Evolutionary conservation across 2,329 filamentous ascomycete species (phyloP).

Genomic region (Ustulina deusta): DNA sequence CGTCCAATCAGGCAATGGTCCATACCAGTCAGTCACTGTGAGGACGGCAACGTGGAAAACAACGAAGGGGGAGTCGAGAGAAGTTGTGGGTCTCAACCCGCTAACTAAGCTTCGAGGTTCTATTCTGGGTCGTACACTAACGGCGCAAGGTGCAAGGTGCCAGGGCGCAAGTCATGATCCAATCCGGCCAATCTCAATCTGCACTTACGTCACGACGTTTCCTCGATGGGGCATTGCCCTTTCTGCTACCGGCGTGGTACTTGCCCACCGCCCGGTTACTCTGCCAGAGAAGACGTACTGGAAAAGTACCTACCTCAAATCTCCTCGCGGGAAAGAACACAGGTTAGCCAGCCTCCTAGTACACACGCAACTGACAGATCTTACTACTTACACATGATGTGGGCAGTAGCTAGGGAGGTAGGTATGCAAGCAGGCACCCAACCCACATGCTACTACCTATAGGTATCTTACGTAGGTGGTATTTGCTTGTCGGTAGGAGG

Average conservation of each 20-base stretch:
- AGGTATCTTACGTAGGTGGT: too few relatives aligned
- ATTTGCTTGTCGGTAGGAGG: too few relatives aligned
- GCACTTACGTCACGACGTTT: conserved; percentile 34
- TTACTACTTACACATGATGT: too few relatives aligned
- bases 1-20: not conserved
- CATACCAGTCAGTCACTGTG: not conserved
- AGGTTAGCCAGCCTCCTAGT: not conserved
- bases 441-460: too few relatives aligned
- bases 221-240: conserved; percentile 11
- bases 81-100: conserved; percentile 17
- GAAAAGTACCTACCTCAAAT: not conserved
- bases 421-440: too few relatives aligned
- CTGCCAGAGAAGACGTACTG: conserved; percentile 9
- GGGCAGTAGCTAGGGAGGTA: too few relatives aligned
- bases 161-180: conserved; percentile 31
- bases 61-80: conserved; percentile 8
- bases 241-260: conserved; percentile 10
- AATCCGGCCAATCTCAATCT: conserved; percentile 24
- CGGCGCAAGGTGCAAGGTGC: conserved; percentile 1
- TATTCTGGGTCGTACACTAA: conserved; percentile 1
- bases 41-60: conserved; percentile 18
- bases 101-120: not conserved
- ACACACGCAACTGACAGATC: not conserved
- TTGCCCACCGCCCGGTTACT: not conserved
- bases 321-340: conserved; percentile 11